Conservation (phyloP, 2,329 filamentous ascomycete genomes). For the Rutstroemia sp. region DNA sequence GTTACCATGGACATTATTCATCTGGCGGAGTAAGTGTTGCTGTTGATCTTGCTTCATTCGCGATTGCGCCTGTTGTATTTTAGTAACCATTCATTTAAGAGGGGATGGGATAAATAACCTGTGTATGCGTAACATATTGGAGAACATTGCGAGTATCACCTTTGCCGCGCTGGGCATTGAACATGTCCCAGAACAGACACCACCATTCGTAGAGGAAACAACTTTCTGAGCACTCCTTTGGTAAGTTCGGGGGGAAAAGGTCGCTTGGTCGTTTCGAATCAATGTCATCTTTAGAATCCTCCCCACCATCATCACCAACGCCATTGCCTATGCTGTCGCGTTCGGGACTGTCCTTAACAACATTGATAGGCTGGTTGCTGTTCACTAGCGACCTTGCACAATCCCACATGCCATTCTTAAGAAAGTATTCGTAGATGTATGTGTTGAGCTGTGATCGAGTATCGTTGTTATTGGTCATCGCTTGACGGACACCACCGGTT, state of each 20-base stretch:
- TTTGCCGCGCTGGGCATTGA: slow-evolving; percentile 70
- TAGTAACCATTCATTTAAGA: slow-evolving; percentile 16
- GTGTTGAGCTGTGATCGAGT: slow-evolving; percentile 63
- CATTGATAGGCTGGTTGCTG: slow-evolving; percentile 58
- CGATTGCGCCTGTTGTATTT: slow-evolving; percentile 49
- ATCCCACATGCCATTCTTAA: slow-evolving; percentile 77
- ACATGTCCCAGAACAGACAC: slow-evolving; percentile 95
- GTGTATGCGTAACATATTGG: slow-evolving; percentile 74
- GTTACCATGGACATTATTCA: slow-evolving; percentile 45
- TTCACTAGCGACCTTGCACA: slow-evolving; percentile 69
- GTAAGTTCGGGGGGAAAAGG: slow-evolving; percentile 66
- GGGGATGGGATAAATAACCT: slow-evolving; percentile 50
- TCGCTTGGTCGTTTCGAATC: slow-evolving; percentile 71
- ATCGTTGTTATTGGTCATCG: slow-evolving; percentile 27
- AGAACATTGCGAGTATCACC: slow-evolving; percentile 54
- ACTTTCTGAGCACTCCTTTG: slow-evolving; percentile 56
- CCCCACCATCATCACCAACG: slow-evolving; percentile 65
- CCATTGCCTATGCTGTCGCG: slow-evolving; percentile 62
- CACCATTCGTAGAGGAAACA: slow-evolving; percentile 98
- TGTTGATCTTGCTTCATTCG: slow-evolving; percentile 69
- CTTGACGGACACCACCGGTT: slow-evolving; percentile 21
- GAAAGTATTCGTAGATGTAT: slow-evolving; percentile 87
- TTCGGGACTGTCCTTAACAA: slow-evolving; percentile 61
- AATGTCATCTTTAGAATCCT: slow-evolving; percentile 72
- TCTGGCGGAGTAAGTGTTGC: slow-evolving; percentile 67